These are phyloP conservation scores for Globisporangium cylindrosporum DNA, from an alignment of 352 stramenopile species.

Conservation along the genomic window DNA sequence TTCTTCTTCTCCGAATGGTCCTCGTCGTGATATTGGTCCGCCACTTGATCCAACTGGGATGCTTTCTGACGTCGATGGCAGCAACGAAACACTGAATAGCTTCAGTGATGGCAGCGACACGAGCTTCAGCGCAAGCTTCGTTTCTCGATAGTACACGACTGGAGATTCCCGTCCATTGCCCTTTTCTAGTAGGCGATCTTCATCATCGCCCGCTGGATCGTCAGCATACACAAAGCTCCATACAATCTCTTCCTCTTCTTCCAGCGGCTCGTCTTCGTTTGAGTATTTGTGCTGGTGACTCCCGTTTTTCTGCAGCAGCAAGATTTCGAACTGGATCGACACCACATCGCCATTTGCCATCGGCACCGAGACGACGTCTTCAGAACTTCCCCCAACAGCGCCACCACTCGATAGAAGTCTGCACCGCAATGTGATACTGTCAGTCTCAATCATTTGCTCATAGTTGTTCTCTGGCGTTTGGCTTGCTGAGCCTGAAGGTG, in stretches of 20 bases:
- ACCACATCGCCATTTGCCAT: constrained; percentile 33
- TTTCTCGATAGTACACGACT: constrained; percentile 51
- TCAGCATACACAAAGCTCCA: constrained; percentile 63
- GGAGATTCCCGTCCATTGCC: not conserved
- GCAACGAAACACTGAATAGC: constrained; percentile 35
- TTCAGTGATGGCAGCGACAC: constrained; percentile 51
- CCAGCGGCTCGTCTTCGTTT: constrained; percentile 14
- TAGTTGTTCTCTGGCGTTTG: not conserved
- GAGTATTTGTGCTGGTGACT: constrained; percentile 1
- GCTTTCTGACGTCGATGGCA: constrained; percentile 28
- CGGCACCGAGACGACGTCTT: constrained; percentile 15
- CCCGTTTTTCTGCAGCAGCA: constrained; percentile 22
- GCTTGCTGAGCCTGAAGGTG: not conserved
- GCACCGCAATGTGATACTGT: constrained; percentile 20
- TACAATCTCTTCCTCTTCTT: constrained; percentile 47
- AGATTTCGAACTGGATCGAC: constrained; percentile 37
- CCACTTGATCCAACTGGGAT: not conserved
- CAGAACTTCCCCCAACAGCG: not conserved
- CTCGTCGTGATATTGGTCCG: not conserved
- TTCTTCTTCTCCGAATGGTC: not conserved
- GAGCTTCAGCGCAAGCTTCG: constrained; percentile 40
- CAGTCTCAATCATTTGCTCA: constrained; percentile 17
- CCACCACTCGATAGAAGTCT: not conserved
- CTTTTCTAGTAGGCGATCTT: not conserved
- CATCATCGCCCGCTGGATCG: not conserved